Conservation (phyloP, 2,329 filamentous ascomycete species). For the Orbilia javanica region DNA sequence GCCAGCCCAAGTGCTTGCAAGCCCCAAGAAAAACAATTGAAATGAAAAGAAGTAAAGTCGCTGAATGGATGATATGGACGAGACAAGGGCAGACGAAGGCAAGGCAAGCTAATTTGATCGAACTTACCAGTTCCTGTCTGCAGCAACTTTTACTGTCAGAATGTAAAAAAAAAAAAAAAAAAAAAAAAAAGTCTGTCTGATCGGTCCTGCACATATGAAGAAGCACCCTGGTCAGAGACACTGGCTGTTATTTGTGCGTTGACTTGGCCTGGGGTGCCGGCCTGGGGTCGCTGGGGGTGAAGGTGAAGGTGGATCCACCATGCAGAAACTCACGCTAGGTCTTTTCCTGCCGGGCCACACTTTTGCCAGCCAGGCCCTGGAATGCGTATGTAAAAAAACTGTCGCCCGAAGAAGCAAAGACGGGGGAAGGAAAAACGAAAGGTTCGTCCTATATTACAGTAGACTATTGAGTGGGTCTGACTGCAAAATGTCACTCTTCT, state of each 20-base stretch:
- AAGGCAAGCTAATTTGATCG: constrained; percentile 43
- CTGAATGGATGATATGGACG: constrained; percentile 45
- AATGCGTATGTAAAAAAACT: constrained; percentile 34
- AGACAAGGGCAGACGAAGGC: constrained; percentile 23
- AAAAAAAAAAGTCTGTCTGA: constrained; percentile 7
- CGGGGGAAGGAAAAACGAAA: constrained; percentile 33
- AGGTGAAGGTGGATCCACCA: constrained; percentile 44
- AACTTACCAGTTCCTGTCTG: constrained; percentile 37
- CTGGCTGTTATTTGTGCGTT: constrained; percentile 58
- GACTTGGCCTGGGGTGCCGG: constrained; percentile 58
- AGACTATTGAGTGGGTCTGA: constrained; percentile 53
- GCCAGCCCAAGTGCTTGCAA: constrained; percentile 26
- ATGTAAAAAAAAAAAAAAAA: not conserved
- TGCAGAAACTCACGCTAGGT: constrained; percentile 58
- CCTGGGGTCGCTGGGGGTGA: constrained; percentile 38
- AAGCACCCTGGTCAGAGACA: constrained; percentile 47
- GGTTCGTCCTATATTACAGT: constrained; percentile 53
- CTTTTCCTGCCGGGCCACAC: constrained; percentile 58
- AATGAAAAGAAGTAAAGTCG: constrained; percentile 18
- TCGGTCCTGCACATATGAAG: not conserved
- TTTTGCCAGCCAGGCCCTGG: constrained; percentile 59
- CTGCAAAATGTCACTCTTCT: constrained; percentile 57
- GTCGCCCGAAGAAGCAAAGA: constrained; percentile 46
- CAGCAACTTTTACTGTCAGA: not conserved
- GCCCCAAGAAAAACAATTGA: constrained; percentile 8